A percentile compares a stretch with the other conserved stretches of the same genome.
Conservation (phyloP, 1,284 basidiomycete species). For the Lentinula novae-zelandiae region DNA sequence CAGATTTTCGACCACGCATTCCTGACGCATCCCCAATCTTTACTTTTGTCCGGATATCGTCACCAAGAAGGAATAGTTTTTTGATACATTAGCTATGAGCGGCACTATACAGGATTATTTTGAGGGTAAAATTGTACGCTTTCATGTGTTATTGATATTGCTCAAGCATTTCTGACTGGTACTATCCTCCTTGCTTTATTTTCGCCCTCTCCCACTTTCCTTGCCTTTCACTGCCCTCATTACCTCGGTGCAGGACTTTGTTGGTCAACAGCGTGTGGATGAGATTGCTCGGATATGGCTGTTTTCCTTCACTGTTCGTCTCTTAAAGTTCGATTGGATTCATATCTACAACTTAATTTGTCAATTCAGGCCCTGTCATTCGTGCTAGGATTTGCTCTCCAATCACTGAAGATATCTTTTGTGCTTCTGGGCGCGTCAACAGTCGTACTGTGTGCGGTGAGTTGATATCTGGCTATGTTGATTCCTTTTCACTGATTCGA, state of each 20-base stretch:
- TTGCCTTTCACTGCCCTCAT: too few species aligned
- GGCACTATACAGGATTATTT: conserved; percentile 33
- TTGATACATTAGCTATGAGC: conserved; percentile 18
- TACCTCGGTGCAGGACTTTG: conserved; percentile 55
- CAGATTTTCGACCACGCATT: too few species aligned
- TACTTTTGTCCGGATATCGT: too few species aligned
- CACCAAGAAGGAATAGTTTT: too few species aligned
- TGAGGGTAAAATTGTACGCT: conserved; percentile 53
- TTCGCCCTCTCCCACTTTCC: neutral
- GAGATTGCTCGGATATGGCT: conserved; percentile 43
- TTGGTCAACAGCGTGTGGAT: conserved; percentile 64
- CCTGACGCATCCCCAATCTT: too few species aligned
- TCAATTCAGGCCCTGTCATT: conserved; percentile 55
- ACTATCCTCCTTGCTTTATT: neutral
- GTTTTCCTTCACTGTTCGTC: conserved; percentile 38
- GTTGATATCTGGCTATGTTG: conserved; percentile 21
- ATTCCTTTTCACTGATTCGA: neutral
- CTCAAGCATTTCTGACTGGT: neutral
- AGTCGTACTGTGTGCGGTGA: conserved; percentile 48
- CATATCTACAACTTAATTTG: neutral
- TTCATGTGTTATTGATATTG: neutral
- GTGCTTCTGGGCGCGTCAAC: conserved; percentile 45
- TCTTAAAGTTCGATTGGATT: neutral
- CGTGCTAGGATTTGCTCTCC: conserved; percentile 53
- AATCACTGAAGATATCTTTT: conserved; percentile 61